Conservation (phyloP, 1,284 basidiomycete genomes). For the Moniliophthora roreri region DNA sequence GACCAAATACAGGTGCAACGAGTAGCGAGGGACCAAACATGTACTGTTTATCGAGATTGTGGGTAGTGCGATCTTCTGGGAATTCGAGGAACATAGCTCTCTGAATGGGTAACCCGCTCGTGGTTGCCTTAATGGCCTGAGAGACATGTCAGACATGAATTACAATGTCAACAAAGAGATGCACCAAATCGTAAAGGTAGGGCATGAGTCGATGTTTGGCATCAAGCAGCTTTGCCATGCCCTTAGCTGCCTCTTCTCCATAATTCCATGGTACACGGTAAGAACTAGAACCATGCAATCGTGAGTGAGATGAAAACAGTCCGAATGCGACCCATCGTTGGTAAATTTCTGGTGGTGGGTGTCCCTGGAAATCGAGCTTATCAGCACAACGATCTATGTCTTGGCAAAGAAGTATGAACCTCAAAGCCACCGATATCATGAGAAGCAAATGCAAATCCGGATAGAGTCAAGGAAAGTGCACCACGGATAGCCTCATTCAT, state of each 20-base stretch:
- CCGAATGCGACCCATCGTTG: conserved; percentile 79
- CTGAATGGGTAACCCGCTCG: conserved; percentile 62
- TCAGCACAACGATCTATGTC: neutral
- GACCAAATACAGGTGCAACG: conserved; percentile 72
- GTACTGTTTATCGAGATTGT: conserved; percentile 66
- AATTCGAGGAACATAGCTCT: conserved; percentile 79
- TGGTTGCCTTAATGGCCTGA: conserved; percentile 60
- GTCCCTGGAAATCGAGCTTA: conserved; percentile 38
- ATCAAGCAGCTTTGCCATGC: conserved; percentile 65
- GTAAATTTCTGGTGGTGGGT: conserved; percentile 69
- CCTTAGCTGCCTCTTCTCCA: conserved; percentile 66
- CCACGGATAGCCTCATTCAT: conserved; percentile 77
- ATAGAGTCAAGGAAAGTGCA: conserved; percentile 61
- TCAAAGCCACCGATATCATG: conserved; percentile 81
- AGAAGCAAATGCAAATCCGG: conserved; percentile 71
- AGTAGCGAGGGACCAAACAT: conserved; percentile 72
- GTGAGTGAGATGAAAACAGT: conserved; percentile 68
- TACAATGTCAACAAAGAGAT: conserved; percentile 20
- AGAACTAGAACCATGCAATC: conserved; percentile 69
- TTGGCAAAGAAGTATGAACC: conserved; percentile 24
- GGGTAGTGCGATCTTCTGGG: conserved; percentile 61
- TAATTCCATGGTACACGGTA: conserved; percentile 79
- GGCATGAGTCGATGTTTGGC: conserved; percentile 77
- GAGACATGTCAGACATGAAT: conserved; percentile 46
- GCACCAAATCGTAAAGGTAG: conserved; percentile 64